A percentile compares a stretch with the other conserved stretches of the same genome.
Conservation (phyloP, 2,329 filamentous ascomycete species). For the Remersonia thermophila region DNA sequence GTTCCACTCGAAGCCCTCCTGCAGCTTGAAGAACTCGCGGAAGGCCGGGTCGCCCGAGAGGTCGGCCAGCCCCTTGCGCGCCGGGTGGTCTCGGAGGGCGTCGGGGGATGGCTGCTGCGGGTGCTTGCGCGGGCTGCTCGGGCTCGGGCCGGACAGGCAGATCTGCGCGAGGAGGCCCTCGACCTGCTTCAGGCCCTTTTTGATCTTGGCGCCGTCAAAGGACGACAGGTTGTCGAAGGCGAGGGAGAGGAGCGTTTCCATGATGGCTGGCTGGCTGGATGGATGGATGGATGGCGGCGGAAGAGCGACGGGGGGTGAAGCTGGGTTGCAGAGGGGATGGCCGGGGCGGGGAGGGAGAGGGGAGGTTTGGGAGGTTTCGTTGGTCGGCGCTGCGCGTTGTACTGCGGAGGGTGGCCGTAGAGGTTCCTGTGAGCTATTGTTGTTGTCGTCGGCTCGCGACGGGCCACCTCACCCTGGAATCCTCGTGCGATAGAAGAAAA, state of each 20-base stretch:
- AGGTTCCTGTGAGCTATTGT: no score
- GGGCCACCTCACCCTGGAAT: no score
- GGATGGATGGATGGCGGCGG: no score
- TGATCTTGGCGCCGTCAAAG: constrained; percentile 77
- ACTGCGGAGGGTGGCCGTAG: no score
- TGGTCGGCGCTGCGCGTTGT: no score
- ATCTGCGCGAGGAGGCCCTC: constrained; percentile 91
- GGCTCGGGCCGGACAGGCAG: constrained; percentile 52
- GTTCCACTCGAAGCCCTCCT: constrained; percentile 98
- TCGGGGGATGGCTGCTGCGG: neutral
- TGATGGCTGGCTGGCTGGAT: constrained; percentile 29
- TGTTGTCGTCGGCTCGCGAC: no score
- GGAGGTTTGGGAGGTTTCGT: no score
- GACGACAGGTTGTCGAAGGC: constrained; percentile 96
- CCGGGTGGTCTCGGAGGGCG: constrained; percentile 18
- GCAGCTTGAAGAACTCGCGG: constrained; percentile 88
- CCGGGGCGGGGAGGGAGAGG: neutral
- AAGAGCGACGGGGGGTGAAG: no score
- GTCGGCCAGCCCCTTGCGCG: constrained; percentile 53
- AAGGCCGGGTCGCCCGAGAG: constrained; percentile 78
- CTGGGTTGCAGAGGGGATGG: no score
- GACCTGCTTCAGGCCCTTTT: constrained; percentile 86
- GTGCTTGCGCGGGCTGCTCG: constrained; percentile 23
- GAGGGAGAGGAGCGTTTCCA: constrained; percentile 86
- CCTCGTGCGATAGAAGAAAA: no score